A percentile compares a stretch with the other conserved stretches of the same genome.
phyloP scores from a whole-genome alignment of 805 yeast genomes.

The Wickerhamiella lipophila region DNA sequence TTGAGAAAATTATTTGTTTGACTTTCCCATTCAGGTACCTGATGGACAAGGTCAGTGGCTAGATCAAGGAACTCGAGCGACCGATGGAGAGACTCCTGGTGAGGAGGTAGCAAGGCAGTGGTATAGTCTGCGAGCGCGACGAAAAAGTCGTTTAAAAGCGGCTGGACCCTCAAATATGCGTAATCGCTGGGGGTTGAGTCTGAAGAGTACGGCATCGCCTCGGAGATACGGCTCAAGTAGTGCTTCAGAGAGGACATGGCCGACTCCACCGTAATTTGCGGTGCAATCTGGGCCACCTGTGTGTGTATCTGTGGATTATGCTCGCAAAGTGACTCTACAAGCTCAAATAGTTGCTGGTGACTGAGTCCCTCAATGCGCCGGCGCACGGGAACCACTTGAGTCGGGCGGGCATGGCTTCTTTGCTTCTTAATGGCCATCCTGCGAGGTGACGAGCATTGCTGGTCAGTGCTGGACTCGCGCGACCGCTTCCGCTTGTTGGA shows the following conservation, averaged over 20 bases:
- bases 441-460: neutral
- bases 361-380: conserved; percentile 61
- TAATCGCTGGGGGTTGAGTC: conserved; percentile 65
- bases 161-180: conserved; percentile 60
- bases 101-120: conserved; percentile 58
- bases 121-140: conserved; percentile 63
- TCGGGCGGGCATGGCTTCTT: neutral
- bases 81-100: conserved; percentile 40
- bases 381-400: conserved; percentile 39
- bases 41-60: conserved; percentile 46
- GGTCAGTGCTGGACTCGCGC: conserved; percentile 14
- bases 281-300: conserved; percentile 40
- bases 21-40: conserved; percentile 53
- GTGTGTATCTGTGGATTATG: conserved; percentile 49
- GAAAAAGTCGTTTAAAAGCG: conserved; percentile 54
- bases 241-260: conserved; percentile 39
- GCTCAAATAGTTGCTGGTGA: conserved; percentile 38
- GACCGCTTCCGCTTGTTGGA: conserved; percentile 20
- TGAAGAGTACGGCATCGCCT: conserved; percentile 51
- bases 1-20: conserved; percentile 32
- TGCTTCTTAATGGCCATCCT: neutral
- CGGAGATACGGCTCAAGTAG: conserved; percentile 35
- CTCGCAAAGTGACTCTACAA: conserved; percentile 42
- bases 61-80: conserved; percentile 52
- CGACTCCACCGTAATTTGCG: conserved; percentile 43